Conservation (phyloP, 2,329 filamentous ascomycete species). For the Fusarium chlamydosporum region DNA sequence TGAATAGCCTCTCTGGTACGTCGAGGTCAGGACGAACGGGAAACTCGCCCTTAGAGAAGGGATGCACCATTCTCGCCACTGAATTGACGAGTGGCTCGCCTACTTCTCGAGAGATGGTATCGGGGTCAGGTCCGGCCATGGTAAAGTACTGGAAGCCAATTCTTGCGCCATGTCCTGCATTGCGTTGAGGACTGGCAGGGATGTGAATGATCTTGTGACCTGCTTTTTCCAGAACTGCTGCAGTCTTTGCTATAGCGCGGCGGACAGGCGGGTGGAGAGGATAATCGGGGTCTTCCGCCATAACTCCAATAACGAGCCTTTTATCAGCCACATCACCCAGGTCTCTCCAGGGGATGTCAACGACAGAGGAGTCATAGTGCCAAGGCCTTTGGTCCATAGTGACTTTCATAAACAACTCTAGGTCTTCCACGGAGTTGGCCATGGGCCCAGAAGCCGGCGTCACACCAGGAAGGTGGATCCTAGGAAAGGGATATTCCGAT, state of each 20-base stretch:
- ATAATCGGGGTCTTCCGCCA: constrained; percentile 62
- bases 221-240: constrained; percentile 55
- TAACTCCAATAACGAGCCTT: constrained; percentile 60
- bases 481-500: constrained; percentile 40
- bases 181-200: constrained; percentile 33
- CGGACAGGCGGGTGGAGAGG: constrained; percentile 66
- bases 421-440: constrained; percentile 56
- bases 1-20: constrained; percentile 1
- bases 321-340: constrained; percentile 38
- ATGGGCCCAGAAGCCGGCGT: constrained; percentile 60
- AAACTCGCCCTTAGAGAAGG: constrained; percentile 26
- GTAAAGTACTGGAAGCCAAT: constrained; percentile 45
- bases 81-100: constrained; percentile 43
- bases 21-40: constrained; percentile 33
- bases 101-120: constrained; percentile 30
- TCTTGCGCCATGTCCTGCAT: constrained; percentile 31
- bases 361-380: constrained; percentile 59
- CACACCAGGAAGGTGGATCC: constrained; percentile 48
- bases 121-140: constrained; percentile 28
- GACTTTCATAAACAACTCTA: constrained; percentile 53
- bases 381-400: constrained; percentile 60
- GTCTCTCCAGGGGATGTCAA: constrained; percentile 63
- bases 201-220: constrained; percentile 63
- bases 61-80: constrained; percentile 38
- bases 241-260: constrained; percentile 60